phyloP scores from a whole-genome alignment of 2,329 filamentous ascomycete species.

The Colletotrichum chrysophilum region DNA sequence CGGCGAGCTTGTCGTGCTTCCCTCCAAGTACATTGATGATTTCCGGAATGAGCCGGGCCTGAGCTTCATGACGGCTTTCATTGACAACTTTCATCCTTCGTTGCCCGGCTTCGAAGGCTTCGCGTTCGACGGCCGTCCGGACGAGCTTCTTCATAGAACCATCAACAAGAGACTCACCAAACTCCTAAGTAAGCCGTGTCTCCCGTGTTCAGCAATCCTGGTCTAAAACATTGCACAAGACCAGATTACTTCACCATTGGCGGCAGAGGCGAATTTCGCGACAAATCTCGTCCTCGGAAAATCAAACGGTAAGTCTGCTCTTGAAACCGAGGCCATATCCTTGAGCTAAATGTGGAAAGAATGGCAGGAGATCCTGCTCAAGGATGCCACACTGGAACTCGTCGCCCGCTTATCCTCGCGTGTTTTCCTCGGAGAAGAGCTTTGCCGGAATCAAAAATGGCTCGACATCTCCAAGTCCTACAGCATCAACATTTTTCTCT shows the following conservation, averaged over 20 bases:
- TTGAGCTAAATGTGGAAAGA: neutral
- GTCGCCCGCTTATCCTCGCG: slow-evolving; percentile 54
- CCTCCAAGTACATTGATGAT: slow-evolving; percentile 18
- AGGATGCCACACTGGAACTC: slow-evolving; percentile 20
- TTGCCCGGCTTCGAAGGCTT: slow-evolving; percentile 21
- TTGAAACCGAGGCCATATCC: neutral
- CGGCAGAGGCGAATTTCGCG: neutral
- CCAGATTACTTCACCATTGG: neutral
- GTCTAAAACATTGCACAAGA: neutral
- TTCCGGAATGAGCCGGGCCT: slow-evolving; percentile 24
- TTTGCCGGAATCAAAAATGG: slow-evolving; percentile 53
- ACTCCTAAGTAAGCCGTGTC: neutral
- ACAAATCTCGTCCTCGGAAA: neutral
- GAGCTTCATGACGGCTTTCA: slow-evolving; percentile 12
- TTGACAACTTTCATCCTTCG: slow-evolving; percentile 4
- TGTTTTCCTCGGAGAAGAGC: slow-evolving; percentile 48
- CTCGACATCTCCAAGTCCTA: slow-evolving; percentile 47
- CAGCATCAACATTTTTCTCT: slow-evolving; percentile 28
- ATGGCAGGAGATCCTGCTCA: neutral
- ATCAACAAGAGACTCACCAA: neutral
- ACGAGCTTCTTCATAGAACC: neutral
- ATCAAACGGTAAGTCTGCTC: neutral
- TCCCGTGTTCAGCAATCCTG: neutral
- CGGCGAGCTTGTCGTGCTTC: slow-evolving; percentile 22
- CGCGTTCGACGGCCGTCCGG: slow-evolving; percentile 25